phyloP scores from a whole-genome alignment of 106 monocot species.

The Dendrobium catenatum region DNA sequence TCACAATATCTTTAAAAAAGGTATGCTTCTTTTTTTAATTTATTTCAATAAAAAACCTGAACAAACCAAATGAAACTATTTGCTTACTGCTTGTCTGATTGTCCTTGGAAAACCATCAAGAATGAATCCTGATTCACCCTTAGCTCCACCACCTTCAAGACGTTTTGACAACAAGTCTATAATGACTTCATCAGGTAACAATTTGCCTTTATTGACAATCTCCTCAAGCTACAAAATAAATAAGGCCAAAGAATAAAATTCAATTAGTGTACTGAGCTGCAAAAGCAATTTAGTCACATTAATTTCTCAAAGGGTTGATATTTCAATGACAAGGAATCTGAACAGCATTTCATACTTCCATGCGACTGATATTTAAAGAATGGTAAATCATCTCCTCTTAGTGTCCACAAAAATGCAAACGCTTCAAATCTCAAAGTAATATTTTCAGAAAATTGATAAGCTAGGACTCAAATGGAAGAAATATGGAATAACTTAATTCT shows the following conservation, averaged over 20 bases:
- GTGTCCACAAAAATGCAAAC: too few species aligned
- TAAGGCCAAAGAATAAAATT: background rate
- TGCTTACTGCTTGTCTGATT: constrained; percentile 69
- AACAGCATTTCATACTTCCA: too few species aligned
- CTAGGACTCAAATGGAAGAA: too few species aligned
- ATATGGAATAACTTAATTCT: too few species aligned
- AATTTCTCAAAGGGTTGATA: background rate
- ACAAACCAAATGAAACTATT: background rate
- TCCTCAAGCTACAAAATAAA: constrained; percentile 52
- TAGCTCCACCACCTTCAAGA: constrained; percentile 52
- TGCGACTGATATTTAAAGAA: background rate
- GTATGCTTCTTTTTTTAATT: background rate
- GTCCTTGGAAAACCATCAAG: constrained; percentile 87
- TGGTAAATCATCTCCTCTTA: too few species aligned
- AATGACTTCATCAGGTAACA: constrained; percentile 77
- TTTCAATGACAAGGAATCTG: background rate
- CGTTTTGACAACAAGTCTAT: constrained; percentile 56
- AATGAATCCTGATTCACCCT: constrained; percentile 83
- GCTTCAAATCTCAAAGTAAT: too few species aligned
- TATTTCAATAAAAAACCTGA: background rate
- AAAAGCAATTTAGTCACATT: background rate
- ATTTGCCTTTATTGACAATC: constrained; percentile 72
- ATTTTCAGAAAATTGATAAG: too few species aligned
- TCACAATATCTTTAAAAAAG: background rate
- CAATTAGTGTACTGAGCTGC: background rate